Percentiles rank a stretch among this genome's conserved stretches.
Evolutionary conservation across 2,329 filamentous ascomycete species (phyloP).

Genomic region (Achaetomium macrosporum): DNA sequence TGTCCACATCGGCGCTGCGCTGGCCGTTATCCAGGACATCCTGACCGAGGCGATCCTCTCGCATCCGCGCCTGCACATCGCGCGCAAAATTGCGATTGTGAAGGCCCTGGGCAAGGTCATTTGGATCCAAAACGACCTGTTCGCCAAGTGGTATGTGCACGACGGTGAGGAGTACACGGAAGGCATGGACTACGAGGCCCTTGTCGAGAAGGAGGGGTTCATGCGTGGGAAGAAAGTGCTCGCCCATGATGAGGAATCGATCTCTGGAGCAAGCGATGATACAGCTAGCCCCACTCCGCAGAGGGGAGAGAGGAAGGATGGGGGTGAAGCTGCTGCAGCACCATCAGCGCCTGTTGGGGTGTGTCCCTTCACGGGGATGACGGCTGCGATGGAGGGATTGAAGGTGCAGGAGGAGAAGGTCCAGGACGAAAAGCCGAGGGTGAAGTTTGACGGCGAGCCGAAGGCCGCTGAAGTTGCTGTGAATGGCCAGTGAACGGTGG

Average conservation of each 20-base stretch:
- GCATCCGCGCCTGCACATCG: conserved; percentile 59
- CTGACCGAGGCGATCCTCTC: conserved; percentile 70
- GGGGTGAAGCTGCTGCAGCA: neutral
- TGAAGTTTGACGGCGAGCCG: too few relatives aligned
- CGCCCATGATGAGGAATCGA: conserved; percentile 19
- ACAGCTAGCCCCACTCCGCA: neutral
- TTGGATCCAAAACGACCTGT: conserved; percentile 83
- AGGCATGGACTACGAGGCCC: conserved; percentile 40
- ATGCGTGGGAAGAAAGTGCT: conserved; percentile 57
- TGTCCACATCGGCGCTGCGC: conserved; percentile 65
- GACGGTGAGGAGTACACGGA: conserved; percentile 57
- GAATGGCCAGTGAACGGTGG: neutral
- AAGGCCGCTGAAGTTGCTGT: neutral
- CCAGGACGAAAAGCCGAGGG: neutral
- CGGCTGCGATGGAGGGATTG: neutral
- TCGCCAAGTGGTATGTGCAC: conserved; percentile 74
- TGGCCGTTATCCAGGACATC: conserved; percentile 72
- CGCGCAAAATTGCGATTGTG: conserved; percentile 65
- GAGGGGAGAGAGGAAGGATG: neutral
- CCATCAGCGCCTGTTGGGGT: neutral
- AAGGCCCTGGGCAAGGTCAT: conserved; percentile 75
- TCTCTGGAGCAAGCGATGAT: conserved; percentile 5
- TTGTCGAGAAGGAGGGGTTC: conserved; percentile 56
- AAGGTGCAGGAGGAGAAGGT: neutral
- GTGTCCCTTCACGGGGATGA: conserved; percentile 11